phyloP scores from a whole-genome alignment of 257 asterid genomes.

The Gynochthodes officinalis region DNA sequence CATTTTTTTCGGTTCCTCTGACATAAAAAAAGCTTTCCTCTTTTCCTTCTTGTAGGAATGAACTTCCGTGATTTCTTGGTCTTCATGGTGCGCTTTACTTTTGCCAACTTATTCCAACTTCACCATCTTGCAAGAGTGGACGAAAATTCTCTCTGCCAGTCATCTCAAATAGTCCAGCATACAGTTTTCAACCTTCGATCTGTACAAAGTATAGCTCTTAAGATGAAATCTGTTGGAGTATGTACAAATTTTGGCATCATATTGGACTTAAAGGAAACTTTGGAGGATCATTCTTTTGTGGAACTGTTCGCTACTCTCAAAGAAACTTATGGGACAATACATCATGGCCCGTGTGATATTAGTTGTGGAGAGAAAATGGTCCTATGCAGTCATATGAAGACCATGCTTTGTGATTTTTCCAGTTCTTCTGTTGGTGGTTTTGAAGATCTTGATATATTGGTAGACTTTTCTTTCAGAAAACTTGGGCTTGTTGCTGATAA shows the following conservation, averaged over 20 bases:
- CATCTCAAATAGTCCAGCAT: slow-evolving; percentile 36
- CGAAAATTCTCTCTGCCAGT: slow-evolving; percentile 20
- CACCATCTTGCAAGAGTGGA: slow-evolving; percentile 29
- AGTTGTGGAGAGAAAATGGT: slow-evolving; percentile 9
- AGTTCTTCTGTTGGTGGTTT: slow-evolving; percentile 40
- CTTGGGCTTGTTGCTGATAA: slow-evolving; percentile 17
- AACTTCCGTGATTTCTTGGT: slow-evolving; percentile 68
- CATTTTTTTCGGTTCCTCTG: background rate
- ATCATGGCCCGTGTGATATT: slow-evolving; percentile 23
- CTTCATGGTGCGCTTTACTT: slow-evolving; percentile 70
- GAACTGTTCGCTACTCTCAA: slow-evolving; percentile 51
- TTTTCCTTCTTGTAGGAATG: slow-evolving; percentile 54
- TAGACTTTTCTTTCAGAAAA: slow-evolving; percentile 40
- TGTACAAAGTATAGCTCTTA: slow-evolving; percentile 37
- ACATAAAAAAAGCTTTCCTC: background rate
- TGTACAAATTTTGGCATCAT: slow-evolving; percentile 28
- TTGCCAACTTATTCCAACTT: slow-evolving; percentile 65
- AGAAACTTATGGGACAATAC: slow-evolving; percentile 41
- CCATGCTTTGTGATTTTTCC: slow-evolving; percentile 19
- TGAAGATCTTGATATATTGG: slow-evolving; percentile 47
- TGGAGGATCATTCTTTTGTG: slow-evolving; percentile 46
- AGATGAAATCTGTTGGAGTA: slow-evolving; percentile 49
- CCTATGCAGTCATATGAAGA: slow-evolving; percentile 28
- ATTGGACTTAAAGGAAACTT: slow-evolving; percentile 24
- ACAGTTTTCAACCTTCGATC: slow-evolving; percentile 54